Base-by-base conservation (phyloP, 1,284 basidiomycete genomes). In the Rhodotorula sp. region DNA sequence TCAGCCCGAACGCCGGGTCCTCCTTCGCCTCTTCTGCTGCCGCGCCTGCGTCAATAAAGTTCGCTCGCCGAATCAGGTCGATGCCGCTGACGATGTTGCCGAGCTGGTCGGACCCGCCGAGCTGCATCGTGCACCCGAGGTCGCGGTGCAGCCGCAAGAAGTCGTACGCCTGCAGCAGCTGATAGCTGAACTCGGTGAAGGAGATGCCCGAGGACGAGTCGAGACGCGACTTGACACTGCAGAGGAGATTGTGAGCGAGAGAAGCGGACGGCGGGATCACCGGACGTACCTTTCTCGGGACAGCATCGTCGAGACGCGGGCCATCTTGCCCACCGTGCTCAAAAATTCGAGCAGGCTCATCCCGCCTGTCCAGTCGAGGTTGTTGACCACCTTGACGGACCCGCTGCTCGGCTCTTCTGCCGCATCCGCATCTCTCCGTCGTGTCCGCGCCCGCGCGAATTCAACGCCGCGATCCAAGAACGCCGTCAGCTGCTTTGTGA, bases 21-120 rank as follows among this genome's bases (percentile, higher is more conserved):
- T 76, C 74, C 44, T 69, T 60, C 27, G 49, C 64, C 41, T 74
- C 71, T 19, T 76, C 62, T 4, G 62, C 54, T 17, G 56, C 56
- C 19, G 71, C 54, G 21, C 45, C 44, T 1, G 64, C 60, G 2
- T 70, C 57, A n/a, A 48, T 41, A 27, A 64, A 27, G 34, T 67
- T 67, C 10, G 68, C 67, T 64, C 66, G 66, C 42, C 75, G 64
- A 44, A 79, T 78, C 68, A 79, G 74, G 55, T 79, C 74, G 66
- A 76, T 71, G 16, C 77, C 75, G 16, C 74, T 71, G 56, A 73
- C 66, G 74, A 99, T 97, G 80, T 99, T 99, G n/a, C 97, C 96
- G 89, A 95, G 95, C 81, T 99, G 97, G 81, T 99, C 97, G 0
- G 91, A 93, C 7, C 97, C 97, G 60, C 97, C 97, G 55, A 99